Evolutionary conservation across 371 early-diverging fungal genomes (phyloP).

Genomic region (Gilbertella persicaria): DNA sequence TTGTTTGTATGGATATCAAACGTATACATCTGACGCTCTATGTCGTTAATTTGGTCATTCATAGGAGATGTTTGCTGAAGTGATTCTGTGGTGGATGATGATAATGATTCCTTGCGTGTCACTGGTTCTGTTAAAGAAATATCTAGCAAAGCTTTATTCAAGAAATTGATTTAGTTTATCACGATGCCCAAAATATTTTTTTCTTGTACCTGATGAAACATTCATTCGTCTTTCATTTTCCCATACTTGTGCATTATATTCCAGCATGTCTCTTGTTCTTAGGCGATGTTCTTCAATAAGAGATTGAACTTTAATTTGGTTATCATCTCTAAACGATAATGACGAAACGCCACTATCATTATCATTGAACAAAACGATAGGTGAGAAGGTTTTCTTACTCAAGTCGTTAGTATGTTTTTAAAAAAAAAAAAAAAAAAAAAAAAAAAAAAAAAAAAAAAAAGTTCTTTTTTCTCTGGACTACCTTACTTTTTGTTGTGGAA

Average conservation of each 20-base stretch:
- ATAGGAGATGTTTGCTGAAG: too few relatives aligned
- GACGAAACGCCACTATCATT: background rate
- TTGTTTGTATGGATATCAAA: too few relatives aligned
- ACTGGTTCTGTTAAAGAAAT: background rate
- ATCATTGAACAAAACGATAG: constrained; percentile 9
- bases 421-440: background rate
- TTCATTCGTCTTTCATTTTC: constrained; percentile 9
- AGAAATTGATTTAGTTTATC: background rate
- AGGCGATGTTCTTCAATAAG: constrained; percentile 35
- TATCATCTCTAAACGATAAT: constrained; percentile 3
- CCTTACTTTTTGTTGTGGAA: too few relatives aligned
- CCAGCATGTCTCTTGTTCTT: constrained; percentile 34
- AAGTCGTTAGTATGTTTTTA: too few relatives aligned
- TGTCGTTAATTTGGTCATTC: too few relatives aligned
- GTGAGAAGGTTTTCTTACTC: constrained; percentile 2
- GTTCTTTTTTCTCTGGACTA: background rate
- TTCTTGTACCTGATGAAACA: constrained; percentile 9
- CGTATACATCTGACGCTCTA: too few relatives aligned
- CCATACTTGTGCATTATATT: constrained; percentile 44
- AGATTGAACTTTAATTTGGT: background rate
- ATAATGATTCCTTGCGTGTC: background rate
- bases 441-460: background rate
- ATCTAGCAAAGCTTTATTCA: background rate
- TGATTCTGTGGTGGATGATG: background rate
- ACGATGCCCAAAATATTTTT: background rate